phyloP scores from a whole-genome alignment of 2,329 filamentous ascomycete species.

The Penicillium sp. region DNA sequence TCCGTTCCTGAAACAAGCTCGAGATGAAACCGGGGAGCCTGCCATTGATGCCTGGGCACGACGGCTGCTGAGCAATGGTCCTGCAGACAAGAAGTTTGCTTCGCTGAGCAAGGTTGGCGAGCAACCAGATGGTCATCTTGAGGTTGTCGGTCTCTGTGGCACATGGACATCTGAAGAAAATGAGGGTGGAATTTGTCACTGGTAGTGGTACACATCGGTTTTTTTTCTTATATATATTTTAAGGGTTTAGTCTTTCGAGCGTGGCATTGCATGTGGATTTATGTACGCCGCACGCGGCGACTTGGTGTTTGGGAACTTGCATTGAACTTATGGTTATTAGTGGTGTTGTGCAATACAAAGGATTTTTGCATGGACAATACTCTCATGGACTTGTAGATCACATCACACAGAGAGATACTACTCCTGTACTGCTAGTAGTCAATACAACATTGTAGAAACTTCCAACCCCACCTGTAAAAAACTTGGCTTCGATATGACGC shows the following conservation, averaged over 20 bases:
- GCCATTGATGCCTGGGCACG: constrained; percentile 70
- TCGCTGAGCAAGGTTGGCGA: constrained; percentile 55
- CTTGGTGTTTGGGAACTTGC: background rate
- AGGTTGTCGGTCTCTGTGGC: constrained; percentile 72
- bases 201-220: constrained; percentile 35
- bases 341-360: too few relatives aligned
- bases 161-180: constrained; percentile 88
- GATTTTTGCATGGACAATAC: background rate
- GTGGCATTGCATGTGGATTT: constrained; percentile 17
- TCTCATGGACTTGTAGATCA: background rate
- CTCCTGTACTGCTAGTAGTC: too few relatives aligned
- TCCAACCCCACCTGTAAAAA: background rate
- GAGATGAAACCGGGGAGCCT: constrained; percentile 92
- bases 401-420: too few relatives aligned
- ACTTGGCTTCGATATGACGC: background rate
- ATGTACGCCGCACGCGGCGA: background rate
- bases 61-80: constrained; percentile 57
- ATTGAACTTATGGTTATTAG: background rate
- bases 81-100: constrained; percentile 38
- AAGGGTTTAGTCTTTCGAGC: constrained; percentile 16
- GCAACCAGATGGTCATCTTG: constrained; percentile 54
- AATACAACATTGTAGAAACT: background rate
- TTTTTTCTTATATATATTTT: too few relatives aligned
- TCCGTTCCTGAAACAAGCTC: constrained; percentile 91
- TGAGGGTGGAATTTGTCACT: constrained; percentile 62